A percentile compares a stretch with the other conserved stretches of the same genome.
Evolutionary conservation across 2,329 filamentous ascomycete genomes (phyloP).

Genomic region (Thielaviopsis ethacetica): DNA sequence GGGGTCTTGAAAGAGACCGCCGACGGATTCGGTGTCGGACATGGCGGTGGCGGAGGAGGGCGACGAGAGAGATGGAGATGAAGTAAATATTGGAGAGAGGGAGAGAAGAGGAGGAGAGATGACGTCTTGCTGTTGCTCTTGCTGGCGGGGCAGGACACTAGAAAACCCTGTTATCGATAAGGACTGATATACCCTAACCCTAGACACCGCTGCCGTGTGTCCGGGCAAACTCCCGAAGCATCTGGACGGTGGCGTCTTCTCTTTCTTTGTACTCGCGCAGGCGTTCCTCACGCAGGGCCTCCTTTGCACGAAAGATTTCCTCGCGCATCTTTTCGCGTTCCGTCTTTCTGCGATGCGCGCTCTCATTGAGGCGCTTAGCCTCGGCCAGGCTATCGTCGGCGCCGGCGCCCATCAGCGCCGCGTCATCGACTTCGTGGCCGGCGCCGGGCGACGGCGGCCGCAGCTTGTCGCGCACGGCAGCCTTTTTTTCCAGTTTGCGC

Average conservation of each 20-base stretch:
- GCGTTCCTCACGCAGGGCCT: slow-evolving; percentile 66
- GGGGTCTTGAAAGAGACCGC: slow-evolving; percentile 61
- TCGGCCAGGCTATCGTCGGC: slow-evolving; percentile 48
- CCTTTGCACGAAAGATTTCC: slow-evolving; percentile 57
- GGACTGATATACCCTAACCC: slow-evolving; percentile 43
- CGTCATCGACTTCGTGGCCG: slow-evolving; percentile 48
- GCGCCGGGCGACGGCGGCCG: slow-evolving; percentile 47
- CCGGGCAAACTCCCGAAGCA: slow-evolving; percentile 62
- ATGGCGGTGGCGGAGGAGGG: slow-evolving; percentile 12
- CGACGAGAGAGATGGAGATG: background rate
- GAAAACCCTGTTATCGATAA: slow-evolving; percentile 3
- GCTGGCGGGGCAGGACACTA: background rate
- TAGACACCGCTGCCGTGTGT: slow-evolving; percentile 24
- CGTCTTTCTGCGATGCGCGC: slow-evolving; percentile 57
- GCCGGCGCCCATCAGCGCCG: slow-evolving; percentile 61
- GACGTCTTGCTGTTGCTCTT: background rate
- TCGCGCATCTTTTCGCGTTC: slow-evolving; percentile 72
- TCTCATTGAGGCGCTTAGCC: slow-evolving; percentile 49
- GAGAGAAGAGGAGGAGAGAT: background rate
- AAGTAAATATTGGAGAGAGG: no score
- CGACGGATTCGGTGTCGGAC: slow-evolving; percentile 23
- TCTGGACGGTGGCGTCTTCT: slow-evolving; percentile 72
- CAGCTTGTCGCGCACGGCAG: slow-evolving; percentile 57
- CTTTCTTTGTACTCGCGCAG: slow-evolving; percentile 52
- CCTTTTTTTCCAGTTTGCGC: slow-evolving; percentile 72